Base-by-base conservation (phyloP, 768 basidiomycete species). In the Phylloporus scabripes region DNA sequence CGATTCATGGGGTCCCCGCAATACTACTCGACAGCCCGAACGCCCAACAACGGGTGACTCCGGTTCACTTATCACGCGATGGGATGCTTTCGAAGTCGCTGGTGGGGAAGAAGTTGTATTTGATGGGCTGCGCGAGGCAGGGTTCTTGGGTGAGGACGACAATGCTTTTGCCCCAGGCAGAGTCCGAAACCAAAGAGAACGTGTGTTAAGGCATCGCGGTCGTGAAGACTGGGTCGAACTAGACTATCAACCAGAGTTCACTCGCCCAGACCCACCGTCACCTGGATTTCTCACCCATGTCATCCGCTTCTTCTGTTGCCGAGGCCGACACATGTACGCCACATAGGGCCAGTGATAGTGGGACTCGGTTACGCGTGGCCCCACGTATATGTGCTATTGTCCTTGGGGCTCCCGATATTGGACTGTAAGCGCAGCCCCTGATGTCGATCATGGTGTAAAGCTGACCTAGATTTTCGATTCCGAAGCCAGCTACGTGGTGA, bases 301-400 rank as follows among this genome's bases (percentile, higher is more conserved):
- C 55, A 4, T 60, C 67, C 12, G 56, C 68, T 10, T 36, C 52
- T 2, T 29, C 58, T 23, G 32, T 44, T 32, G 72, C 73, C 18
- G 67, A 79, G 21, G 70, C 79, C 39, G 77, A 76, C 43, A 70
- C 45, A 48, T 60, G 42, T 17, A 52, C 52, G 2, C 50, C 57
- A 17, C 56, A 51, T 42, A 50, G 39, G 14, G 51, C 61, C n/a
- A 58, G 62, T 33, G 47, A 62, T 7, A 64, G 64, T 26, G 53
- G 57, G 18, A 51, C 63, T n/a, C 60, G 65, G 23, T 34, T 40
- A 9, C 61, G 64, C 23, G 70, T 70, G 23, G 55, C 74, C 21
- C 64, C 77, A 11, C 75, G 90, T 12, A 79, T 83, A 12, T 90
- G 88, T 54, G 84, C 83, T 12, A 69, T 90, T 5, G 64, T 84